Conservation (phyloP, 805 yeast species). For the Saccharomyces jurei region DNA sequence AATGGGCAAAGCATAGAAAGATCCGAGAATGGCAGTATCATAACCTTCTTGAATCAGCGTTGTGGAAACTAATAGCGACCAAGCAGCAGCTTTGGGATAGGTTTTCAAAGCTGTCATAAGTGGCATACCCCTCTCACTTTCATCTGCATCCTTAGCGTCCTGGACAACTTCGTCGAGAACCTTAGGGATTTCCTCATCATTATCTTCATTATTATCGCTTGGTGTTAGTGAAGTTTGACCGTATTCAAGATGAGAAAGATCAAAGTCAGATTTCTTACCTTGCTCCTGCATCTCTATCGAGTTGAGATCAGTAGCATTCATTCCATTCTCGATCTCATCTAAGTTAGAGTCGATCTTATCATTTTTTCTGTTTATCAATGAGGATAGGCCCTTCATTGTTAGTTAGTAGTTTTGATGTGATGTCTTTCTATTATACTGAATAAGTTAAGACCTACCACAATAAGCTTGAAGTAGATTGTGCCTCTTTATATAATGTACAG, state of each 20-base stretch:
- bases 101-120: constrained; percentile 32
- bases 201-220: constrained; percentile 2
- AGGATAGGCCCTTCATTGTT: background rate
- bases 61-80: constrained; percentile 39
- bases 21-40: constrained; percentile 35
- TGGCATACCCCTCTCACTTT: constrained; percentile 24
- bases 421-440: background rate
- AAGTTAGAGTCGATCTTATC: background rate
- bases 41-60: constrained; percentile 45
- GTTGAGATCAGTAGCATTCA: background rate
- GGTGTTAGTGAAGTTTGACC: constrained; percentile 1
- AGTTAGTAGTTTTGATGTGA: background rate
- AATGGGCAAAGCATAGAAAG: constrained; percentile 41
- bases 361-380: background rate
- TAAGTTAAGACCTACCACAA: background rate
- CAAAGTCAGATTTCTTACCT: constrained; percentile 1
- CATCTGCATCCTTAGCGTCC: constrained; percentile 15
- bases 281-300: background rate
- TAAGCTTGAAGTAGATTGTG: background rate
- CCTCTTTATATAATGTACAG: background rate
- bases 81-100: constrained; percentile 40
- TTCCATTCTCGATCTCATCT: background rate
- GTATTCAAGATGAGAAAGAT: constrained; percentile 7
- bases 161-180: constrained; percentile 3
- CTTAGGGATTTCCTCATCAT: background rate